phyloP scores from a whole-genome alignment of 768 basidiomycete genomes.

The Xanthoconium purpureum region DNA sequence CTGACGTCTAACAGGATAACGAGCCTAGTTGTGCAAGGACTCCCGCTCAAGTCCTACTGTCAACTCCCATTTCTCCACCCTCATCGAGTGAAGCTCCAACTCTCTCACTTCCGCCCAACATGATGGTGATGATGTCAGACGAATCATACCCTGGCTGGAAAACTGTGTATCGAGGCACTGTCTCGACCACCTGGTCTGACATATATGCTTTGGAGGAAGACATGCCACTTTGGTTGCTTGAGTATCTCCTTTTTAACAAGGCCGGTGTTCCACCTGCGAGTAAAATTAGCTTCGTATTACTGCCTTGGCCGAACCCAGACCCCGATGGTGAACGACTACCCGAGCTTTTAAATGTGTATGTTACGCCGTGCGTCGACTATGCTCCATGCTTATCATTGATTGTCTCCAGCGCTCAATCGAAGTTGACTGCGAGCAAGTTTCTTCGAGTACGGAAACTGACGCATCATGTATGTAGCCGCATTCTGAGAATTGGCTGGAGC shows the following conservation, averaged over 20 bases:
- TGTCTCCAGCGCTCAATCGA: conserved; percentile 62
- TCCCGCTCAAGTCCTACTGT: conserved; percentile 52
- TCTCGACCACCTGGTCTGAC: conserved; percentile 55
- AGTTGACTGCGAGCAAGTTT: conserved; percentile 84
- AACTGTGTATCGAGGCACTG: conserved; percentile 72
- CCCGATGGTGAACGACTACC: conserved; percentile 61
- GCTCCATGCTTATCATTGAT: neutral
- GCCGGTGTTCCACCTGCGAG: conserved; percentile 47
- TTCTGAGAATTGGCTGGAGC: neutral
- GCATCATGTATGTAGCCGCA: conserved; percentile 57
- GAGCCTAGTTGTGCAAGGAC: conserved; percentile 40
- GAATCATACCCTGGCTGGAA: conserved; percentile 74
- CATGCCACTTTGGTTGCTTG: conserved; percentile 86
- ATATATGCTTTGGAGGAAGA: conserved; percentile 60
- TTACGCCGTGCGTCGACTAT: conserved; percentile 11
- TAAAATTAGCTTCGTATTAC: conserved; percentile 87
- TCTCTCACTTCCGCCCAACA: conserved; percentile 53
- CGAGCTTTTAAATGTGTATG: conserved; percentile 83
- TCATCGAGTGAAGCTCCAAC: conserved; percentile 69
- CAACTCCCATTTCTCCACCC: conserved; percentile 62
- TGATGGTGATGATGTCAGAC: conserved; percentile 75
- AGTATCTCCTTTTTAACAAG: conserved; percentile 76
- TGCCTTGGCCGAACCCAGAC: conserved; percentile 68
- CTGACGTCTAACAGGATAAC: conserved; percentile 20
- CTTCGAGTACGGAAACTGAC: conserved; percentile 84